These are phyloP conservation scores for Mycosarcoma mackinlayi DNA, from an alignment of 1,284 basidiomycete species.

Conservation along the genomic window DNA sequence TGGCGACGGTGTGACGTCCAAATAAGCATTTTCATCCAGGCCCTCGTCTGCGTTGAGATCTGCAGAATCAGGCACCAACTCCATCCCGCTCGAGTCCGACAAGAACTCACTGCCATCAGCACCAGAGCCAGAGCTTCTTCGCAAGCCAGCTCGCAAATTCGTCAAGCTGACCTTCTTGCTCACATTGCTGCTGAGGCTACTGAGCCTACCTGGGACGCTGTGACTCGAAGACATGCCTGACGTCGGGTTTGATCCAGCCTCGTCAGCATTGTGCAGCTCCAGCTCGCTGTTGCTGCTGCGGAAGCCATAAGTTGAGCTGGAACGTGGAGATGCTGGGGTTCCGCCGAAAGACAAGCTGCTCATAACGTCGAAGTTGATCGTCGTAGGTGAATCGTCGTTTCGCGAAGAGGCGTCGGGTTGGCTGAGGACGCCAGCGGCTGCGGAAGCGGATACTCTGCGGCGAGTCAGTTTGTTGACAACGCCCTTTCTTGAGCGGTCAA, in stretches of 20 bases:
- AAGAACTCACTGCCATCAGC: constrained; percentile 11
- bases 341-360: constrained; percentile 1
- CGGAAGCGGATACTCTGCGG: constrained; percentile 17
- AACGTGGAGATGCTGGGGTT: background rate
- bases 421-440: constrained; percentile 1
- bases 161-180: constrained; percentile 33
- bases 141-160: constrained; percentile 23
- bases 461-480: constrained; percentile 19
- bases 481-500: background rate
- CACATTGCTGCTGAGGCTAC: constrained; percentile 24
- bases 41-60: background rate
- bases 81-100: constrained; percentile 13
- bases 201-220: constrained; percentile 33
- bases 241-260: background rate
- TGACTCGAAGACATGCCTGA: constrained; percentile 3
- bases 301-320: background rate
- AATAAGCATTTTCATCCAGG: background rate
- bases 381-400: background rate
- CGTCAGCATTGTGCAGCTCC: background rate
- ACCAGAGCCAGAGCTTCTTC: constrained; percentile 8
- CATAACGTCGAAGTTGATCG: background rate
- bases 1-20: background rate
- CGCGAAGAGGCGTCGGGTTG: constrained; percentile 3
- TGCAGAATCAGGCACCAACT: constrained; percentile 25
- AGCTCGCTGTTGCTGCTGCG: constrained; percentile 2